These are phyloP conservation scores for Colletotrichum camelliae DNA, from an alignment of 2,329 filamentous ascomycete species.

Conservation along the genomic window DNA sequence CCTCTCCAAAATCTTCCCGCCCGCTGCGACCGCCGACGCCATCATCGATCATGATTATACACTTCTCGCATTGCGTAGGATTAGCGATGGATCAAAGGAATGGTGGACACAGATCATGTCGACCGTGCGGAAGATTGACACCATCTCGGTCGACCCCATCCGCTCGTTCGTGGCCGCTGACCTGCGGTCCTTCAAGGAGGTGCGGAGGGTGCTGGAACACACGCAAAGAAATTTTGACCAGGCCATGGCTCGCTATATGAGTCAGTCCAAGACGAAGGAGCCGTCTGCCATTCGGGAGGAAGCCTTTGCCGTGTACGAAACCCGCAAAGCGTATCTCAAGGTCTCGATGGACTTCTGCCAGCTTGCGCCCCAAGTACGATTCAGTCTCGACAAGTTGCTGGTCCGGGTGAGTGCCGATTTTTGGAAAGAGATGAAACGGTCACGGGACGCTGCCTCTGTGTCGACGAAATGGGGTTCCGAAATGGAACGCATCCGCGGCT, in stretches of 20 bases:
- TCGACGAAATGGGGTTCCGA: constrained; percentile 76
- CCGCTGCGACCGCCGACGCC: constrained; percentile 76
- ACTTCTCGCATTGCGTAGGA: constrained; percentile 81
- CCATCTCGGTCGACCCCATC: constrained; percentile 80
- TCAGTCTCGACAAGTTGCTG: constrained; percentile 83
- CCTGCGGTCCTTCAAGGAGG: constrained; percentile 85
- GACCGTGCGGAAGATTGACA: constrained; percentile 79
- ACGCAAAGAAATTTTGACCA: constrained; percentile 86
- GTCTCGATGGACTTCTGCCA: constrained; percentile 94
- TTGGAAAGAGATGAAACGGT: constrained; percentile 82
- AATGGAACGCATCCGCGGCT: constrained; percentile 90
- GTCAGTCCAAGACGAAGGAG: constrained; percentile 92
- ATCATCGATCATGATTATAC: constrained; percentile 96
- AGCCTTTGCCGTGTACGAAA: constrained; percentile 94
- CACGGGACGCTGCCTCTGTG: constrained; percentile 68
- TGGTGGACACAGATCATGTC: constrained; percentile 82
- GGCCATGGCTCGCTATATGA: constrained; percentile 79
- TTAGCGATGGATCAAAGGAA: constrained; percentile 85
- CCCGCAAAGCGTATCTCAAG: constrained; percentile 87
- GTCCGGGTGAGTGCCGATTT: constrained; percentile 85
- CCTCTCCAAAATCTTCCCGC: constrained; percentile 76
- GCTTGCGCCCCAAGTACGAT: constrained; percentile 83
- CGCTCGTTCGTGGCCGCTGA: constrained; percentile 79
- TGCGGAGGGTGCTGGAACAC: constrained; percentile 75
- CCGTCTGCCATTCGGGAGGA: constrained; percentile 90